Conservation (phyloP, 352 stramenopile species). For the Phytophthora kernoviae region DNA sequence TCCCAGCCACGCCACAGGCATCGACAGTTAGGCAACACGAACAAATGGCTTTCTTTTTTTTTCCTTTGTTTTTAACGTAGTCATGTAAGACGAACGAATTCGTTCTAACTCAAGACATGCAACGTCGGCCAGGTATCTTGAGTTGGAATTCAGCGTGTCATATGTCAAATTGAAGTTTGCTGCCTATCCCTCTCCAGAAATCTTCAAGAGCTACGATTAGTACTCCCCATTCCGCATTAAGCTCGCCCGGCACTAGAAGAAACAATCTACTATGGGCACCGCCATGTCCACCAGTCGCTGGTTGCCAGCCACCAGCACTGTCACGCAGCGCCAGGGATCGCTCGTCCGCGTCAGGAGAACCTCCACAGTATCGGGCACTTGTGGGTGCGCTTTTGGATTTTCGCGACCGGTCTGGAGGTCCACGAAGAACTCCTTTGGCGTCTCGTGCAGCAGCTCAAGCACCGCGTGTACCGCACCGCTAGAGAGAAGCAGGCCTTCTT, state of each 20-base stretch:
- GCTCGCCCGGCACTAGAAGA: slow-evolving; percentile 1
- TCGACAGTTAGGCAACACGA: slow-evolving; percentile 44
- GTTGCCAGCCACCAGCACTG: slow-evolving; percentile 2
- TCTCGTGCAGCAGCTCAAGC: slow-evolving; percentile 56
- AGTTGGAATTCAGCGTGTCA: not conserved
- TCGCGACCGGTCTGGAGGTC: slow-evolving; percentile 69
- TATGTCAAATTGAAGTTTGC: slow-evolving; percentile 27
- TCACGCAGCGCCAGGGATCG: slow-evolving; percentile 23
- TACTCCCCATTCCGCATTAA: slow-evolving; percentile 19
- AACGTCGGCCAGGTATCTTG: not conserved
- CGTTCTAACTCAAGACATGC: too few species aligned
- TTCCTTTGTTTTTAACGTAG: too few species aligned
- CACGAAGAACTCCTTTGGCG: slow-evolving; percentile 57
- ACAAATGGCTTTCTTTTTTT: not conserved
- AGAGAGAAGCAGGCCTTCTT: slow-evolving; percentile 40
- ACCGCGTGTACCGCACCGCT: slow-evolving; percentile 41
- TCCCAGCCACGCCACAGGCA: slow-evolving; percentile 73
- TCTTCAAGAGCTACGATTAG: slow-evolving; percentile 13
- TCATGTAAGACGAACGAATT: too few species aligned
- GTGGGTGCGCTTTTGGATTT: slow-evolving; percentile 83
- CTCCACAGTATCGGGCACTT: slow-evolving; percentile 44
- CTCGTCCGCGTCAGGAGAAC: slow-evolving; percentile 26
- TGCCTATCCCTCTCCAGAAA: too few species aligned
- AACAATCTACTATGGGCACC: slow-evolving; percentile 17
- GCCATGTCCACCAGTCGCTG: slow-evolving; percentile 20